Conservation (phyloP, 176 grass and related monocot species). For the Oryza brachyantha region DNA sequence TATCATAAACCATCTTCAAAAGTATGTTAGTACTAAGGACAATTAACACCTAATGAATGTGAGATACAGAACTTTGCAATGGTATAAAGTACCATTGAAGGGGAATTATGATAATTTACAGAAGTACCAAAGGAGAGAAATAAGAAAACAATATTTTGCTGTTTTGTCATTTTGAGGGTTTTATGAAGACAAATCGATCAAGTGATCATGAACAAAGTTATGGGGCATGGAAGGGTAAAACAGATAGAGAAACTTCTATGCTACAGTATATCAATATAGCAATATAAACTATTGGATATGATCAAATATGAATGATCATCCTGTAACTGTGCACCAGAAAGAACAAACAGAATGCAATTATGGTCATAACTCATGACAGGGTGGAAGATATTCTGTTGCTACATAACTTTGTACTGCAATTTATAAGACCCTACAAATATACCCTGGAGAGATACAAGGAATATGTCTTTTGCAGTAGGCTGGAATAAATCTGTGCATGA, state of each 20-base stretch:
- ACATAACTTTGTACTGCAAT: neutral
- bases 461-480: neutral
- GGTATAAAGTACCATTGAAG: neutral
- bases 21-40: neutral
- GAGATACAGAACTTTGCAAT: neutral
- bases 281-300: neutral
- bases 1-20: neutral
- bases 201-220: neutral
- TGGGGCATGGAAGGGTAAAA: neutral
- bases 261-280: neutral
- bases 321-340: neutral
- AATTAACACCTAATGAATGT: neutral
- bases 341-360: neutral
- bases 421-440: neutral
- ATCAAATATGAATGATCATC: neutral
- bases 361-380: neutral
- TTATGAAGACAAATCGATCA: neutral
- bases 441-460: neutral
- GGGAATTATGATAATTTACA: neutral
- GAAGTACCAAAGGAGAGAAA: neutral
- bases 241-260: neutral
- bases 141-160: neutral
- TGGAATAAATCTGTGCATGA: neutral
- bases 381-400: neutral
- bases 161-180: constrained; percentile 1